Conservation (phyloP, 2,329 filamentous ascomycete species). For the Penicillium glabrum region DNA sequence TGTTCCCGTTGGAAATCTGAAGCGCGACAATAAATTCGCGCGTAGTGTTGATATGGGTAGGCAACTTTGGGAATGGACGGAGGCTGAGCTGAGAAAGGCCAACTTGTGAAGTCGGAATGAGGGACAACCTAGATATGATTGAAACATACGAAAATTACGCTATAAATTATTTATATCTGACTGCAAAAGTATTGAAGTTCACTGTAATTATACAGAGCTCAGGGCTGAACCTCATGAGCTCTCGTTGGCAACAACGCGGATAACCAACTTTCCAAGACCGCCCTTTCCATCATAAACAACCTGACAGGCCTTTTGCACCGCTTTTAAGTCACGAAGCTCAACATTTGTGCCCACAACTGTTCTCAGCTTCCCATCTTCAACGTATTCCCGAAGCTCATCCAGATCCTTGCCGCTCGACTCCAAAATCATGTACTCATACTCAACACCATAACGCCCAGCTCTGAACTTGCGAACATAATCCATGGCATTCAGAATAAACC, state of each 20-base stretch:
- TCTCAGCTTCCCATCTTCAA: constrained; percentile 47
- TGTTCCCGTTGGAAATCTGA: constrained; percentile 29
- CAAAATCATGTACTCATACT: constrained; percentile 49
- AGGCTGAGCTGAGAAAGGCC: constrained; percentile 25
- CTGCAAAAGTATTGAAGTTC: not conserved
- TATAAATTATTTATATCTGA: not conserved
- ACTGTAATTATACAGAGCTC: no score
- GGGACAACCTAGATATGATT: not conserved
- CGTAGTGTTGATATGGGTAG: constrained; percentile 25
- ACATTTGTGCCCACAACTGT: constrained; percentile 45
- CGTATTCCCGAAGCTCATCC: constrained; percentile 42
- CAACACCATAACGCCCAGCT: constrained; percentile 46
- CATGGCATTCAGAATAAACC: constrained; percentile 29
- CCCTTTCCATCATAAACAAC: constrained; percentile 45
- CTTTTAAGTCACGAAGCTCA: constrained; percentile 45
- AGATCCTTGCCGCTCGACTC: constrained; percentile 43
- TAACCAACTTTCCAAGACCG: constrained; percentile 47
- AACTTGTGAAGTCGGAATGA: not conserved
- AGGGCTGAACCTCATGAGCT: not conserved
- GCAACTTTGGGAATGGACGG: constrained; percentile 37
- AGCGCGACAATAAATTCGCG: constrained; percentile 26
- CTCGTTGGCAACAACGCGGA: constrained; percentile 32
- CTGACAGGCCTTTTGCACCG: constrained; percentile 43
- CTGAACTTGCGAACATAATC: constrained; percentile 44
- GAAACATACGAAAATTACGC: not conserved